phyloP scores from a whole-genome alignment of 306 rosid species.

The Echinosophora koreensis region DNA sequence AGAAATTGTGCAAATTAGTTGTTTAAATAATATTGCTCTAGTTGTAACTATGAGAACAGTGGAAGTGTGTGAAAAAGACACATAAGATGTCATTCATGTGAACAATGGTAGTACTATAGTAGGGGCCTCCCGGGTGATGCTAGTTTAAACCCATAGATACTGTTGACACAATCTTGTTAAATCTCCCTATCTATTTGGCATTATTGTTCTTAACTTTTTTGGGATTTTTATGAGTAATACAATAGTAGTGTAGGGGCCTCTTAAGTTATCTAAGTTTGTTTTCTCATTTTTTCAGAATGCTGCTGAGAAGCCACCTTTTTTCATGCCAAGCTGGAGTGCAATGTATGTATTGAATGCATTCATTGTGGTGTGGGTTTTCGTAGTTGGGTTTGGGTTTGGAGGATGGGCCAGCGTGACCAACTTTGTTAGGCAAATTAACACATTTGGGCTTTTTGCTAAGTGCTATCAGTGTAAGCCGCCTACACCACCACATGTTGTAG shows the following conservation, averaged over 20 bases:
- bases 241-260: constrained; percentile 6
- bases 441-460: constrained; percentile 93
- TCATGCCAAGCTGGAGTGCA: constrained; percentile 86
- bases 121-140: constrained; percentile 33
- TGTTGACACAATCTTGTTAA: constrained; percentile 26
- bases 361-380: constrained; percentile 79
- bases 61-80: not conserved
- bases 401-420: constrained; percentile 98
- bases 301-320: constrained; percentile 90
- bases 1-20: no score
- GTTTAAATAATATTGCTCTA: no score
- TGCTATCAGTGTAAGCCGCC: constrained; percentile 94
- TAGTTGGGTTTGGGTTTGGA: constrained; percentile 95
- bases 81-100: not conserved
- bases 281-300: constrained; percentile 70
- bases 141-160: not conserved
- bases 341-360: constrained; percentile 79
- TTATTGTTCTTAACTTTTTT: constrained; percentile 3
- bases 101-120: not conserved
- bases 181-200: constrained; percentile 5
- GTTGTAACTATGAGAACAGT: not conserved
- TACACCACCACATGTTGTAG: constrained; percentile 42
- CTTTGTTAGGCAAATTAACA: constrained; percentile 77
- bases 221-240: constrained; percentile 15
- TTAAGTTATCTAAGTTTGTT: not conserved